phyloP scores from a whole-genome alignment of 805 yeast species.

The Danielozyma ontarioensis region DNA sequence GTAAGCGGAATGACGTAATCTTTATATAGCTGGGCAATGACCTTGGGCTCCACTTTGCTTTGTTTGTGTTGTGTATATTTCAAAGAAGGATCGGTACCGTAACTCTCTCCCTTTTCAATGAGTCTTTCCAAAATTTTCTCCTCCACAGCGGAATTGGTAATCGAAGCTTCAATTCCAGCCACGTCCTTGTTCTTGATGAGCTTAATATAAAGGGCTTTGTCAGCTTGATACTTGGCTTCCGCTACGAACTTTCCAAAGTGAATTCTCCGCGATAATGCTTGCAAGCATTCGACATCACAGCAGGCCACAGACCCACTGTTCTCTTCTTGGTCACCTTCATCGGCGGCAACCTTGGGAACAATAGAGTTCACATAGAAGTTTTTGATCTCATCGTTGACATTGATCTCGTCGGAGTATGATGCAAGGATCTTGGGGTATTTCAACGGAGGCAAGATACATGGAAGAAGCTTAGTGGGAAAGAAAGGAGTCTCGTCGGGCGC shows the following conservation, averaged over 20 bases:
- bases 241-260: conserved; percentile 98
- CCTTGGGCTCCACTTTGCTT: conserved; percentile 76
- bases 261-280: conserved; percentile 83
- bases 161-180: conserved; percentile 69
- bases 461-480: conserved; percentile 61
- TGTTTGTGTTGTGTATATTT: conserved; percentile 61
- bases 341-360: conserved; percentile 67
- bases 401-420: conserved; percentile 65
- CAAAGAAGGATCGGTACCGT: conserved; percentile 84
- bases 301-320: conserved; percentile 84
- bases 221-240: conserved; percentile 80
- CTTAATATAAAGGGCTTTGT: conserved; percentile 55
- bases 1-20: conserved; percentile 91
- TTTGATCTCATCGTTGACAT: conserved; percentile 67
- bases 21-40: conserved; percentile 76
- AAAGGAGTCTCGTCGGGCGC: conserved; percentile 94
- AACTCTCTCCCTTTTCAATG: conserved; percentile 73
- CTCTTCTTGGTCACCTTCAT: conserved; percentile 69
- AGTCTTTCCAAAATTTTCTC: conserved; percentile 74
- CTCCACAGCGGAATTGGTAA: conserved; percentile 87
- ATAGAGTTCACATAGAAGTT: conserved; percentile 65
- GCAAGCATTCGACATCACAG: conserved; percentile 81
- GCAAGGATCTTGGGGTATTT: conserved; percentile 79
- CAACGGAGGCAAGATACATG: conserved; percentile 76
- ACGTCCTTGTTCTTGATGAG: conserved; percentile 64